Conservation (phyloP, 345 rosid genomes). For the Salix exigua region DNA sequence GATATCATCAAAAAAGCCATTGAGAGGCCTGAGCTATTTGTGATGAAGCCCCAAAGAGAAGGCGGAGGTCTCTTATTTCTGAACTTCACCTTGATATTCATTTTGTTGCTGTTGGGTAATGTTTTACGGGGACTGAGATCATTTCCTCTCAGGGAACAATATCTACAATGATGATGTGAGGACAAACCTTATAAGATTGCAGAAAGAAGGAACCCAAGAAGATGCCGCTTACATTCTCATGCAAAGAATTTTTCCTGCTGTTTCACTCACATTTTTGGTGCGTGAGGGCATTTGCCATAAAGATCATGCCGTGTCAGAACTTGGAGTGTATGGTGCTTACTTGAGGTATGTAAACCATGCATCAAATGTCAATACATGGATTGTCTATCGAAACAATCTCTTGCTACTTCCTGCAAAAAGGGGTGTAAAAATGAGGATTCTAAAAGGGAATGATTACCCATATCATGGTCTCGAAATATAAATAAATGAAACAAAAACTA, state of each 20-base stretch:
- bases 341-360: slow-evolving; percentile 50
- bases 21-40: slow-evolving; percentile 62
- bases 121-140: background rate
- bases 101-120: background rate
- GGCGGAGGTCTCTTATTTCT: slow-evolving; percentile 71
- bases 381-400: background rate
- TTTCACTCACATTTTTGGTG: slow-evolving; percentile 55
- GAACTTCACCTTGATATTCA: background rate
- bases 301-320: slow-evolving; percentile 78
- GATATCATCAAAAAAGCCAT: slow-evolving; percentile 65
- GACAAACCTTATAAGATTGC: slow-evolving; percentile 63
- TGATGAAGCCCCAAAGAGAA: slow-evolving; percentile 99
- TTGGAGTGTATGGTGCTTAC: slow-evolving; percentile 83
- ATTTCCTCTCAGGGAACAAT: slow-evolving; percentile 48
- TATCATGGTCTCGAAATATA: too few species aligned
- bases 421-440: background rate
- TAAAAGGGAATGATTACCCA: background rate
- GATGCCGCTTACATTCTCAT: slow-evolving; percentile 91
- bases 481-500: too few species aligned
- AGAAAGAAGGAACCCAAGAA: slow-evolving; percentile 56
- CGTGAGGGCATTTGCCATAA: slow-evolving; percentile 71
- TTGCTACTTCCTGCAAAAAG: background rate
- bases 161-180: slow-evolving; percentile 80
- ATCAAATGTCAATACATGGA: background rate
- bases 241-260: slow-evolving; percentile 91